A percentile compares a stretch with the other conserved stretches of the same genome.
These are phyloP conservation scores for Cubamyces lactineus DNA, from an alignment of 768 basidiomycete species.

Conservation along the genomic window DNA sequence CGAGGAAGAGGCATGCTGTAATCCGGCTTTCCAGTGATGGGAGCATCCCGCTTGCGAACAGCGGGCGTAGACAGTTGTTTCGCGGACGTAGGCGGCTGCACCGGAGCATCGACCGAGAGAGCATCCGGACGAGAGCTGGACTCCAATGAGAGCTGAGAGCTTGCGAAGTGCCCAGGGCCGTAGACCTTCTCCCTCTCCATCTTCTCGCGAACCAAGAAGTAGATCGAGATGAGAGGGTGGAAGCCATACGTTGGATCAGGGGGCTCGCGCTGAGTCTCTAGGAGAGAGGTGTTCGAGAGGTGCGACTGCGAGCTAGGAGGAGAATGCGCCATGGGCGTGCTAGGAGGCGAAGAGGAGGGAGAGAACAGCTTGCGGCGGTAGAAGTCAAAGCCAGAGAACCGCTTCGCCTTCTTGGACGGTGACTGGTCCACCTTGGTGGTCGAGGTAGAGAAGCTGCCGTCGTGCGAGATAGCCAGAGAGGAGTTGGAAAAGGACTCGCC, in stretches of 20 bases:
- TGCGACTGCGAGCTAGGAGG: conserved; percentile 63
- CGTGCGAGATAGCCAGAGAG: conserved; percentile 65
- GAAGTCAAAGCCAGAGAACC: conserved; percentile 97
- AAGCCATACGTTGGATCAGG: conserved; percentile 90
- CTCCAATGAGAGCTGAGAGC: conserved; percentile 76
- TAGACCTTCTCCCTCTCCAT: conserved; percentile 93
- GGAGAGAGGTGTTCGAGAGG: conserved; percentile 49
- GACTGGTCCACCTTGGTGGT: conserved; percentile 39
- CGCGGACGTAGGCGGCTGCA: conserved; percentile 24
- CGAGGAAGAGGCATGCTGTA: conserved; percentile 85
- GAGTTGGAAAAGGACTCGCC: conserved; percentile 68
- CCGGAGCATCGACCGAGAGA: conserved; percentile 27
- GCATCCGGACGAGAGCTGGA: conserved; percentile 30
- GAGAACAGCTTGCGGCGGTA: conserved; percentile 88
- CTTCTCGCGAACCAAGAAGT: conserved; percentile 95
- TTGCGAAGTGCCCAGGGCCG: conserved; percentile 92
- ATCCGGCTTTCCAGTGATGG: conserved; percentile 52
- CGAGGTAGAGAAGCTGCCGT: conserved; percentile 38
- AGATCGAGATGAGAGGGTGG: conserved; percentile 95
- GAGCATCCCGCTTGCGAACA: conserved; percentile 42
- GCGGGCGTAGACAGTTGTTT: conserved; percentile 39
- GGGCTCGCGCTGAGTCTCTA: conserved; percentile 52
- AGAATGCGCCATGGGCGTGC: conserved; percentile 59
- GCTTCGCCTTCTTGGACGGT: conserved; percentile 62
- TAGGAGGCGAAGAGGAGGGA: conserved; percentile 49